A percentile compares a stretch with the other conserved stretches of the same genome.
phyloP scores from a whole-genome alignment of 2,329 filamentous ascomycete species.

The Triangularia verruculosa region DNA sequence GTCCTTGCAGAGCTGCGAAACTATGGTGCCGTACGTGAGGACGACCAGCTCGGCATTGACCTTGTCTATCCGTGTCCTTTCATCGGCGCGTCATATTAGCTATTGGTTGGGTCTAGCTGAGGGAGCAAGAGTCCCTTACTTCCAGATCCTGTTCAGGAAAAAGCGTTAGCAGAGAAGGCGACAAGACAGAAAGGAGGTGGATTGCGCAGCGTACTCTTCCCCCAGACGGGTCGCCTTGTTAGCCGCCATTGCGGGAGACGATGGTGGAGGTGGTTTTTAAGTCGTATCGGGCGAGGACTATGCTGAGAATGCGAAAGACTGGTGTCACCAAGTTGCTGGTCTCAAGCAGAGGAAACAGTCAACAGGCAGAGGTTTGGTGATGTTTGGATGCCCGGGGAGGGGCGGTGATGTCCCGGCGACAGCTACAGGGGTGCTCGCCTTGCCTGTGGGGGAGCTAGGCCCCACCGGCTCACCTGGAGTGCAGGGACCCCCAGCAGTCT shows the following conservation, averaged over 20 bases:
- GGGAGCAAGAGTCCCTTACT: constrained; percentile 51
- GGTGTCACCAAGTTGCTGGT: not conserved
- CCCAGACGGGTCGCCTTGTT: constrained; percentile 60
- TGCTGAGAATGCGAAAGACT: not conserved
- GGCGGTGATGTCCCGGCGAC: constrained; percentile 3
- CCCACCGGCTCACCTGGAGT: constrained; percentile 1
- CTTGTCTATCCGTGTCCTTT: constrained; percentile 93
- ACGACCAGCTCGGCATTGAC: constrained; percentile 97
- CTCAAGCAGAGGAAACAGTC: not conserved
- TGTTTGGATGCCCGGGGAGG: not conserved
- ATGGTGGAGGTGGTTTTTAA: not conserved
- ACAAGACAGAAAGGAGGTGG: not conserved
- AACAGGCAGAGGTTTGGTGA: not conserved
- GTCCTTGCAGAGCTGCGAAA: constrained; percentile 94
- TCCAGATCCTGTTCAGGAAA: constrained; percentile 69
- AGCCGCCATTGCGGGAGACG: constrained; percentile 48
- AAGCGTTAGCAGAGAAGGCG: constrained; percentile 9
- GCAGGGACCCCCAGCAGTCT: constrained; percentile 1
- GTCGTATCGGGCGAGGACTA: not conserved
- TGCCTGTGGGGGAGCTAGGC: constrained; percentile 10
- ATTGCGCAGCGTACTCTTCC: constrained; percentile 56
- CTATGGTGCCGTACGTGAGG: constrained; percentile 95
- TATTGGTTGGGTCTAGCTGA: constrained; percentile 14
- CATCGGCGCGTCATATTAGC: constrained; percentile 29
- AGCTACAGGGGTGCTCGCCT: constrained; percentile 20